These are phyloP conservation scores for Phytophthora pini DNA, from an alignment of 352 stramenopile species.

Conservation along the genomic window DNA sequence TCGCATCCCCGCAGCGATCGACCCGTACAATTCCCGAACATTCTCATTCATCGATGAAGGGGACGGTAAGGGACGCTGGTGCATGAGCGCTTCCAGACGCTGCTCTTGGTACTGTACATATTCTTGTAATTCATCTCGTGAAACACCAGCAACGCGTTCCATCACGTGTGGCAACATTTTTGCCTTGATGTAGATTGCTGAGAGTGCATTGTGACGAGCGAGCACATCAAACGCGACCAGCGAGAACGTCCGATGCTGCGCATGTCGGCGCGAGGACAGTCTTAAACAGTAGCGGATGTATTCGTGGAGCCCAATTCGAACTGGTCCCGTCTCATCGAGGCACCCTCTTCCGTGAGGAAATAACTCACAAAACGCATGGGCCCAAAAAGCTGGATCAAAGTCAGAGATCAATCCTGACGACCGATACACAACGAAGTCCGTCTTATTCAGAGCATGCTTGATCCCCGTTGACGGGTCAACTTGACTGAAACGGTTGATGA, in stretches of 20 bases:
- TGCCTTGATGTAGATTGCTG: conserved; percentile 1
- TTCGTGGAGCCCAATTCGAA: conserved; percentile 5
- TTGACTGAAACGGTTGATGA: conserved; percentile 1
- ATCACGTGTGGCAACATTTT: not conserved
- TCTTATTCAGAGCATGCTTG: conserved; percentile 2
- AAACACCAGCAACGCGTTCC: not conserved
- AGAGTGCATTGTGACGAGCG: not conserved
- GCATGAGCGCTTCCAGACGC: not conserved
- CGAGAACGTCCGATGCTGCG: not conserved
- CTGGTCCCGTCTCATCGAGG: conserved; percentile 10
- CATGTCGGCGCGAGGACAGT: not conserved
- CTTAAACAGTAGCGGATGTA: conserved; percentile 12
- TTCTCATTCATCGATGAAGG: not conserved
- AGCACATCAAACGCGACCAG: conserved; percentile 13
- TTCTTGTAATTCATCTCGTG: not conserved
- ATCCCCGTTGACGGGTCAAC: not conserved
- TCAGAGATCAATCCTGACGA: conserved; percentile 26
- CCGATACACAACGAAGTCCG: conserved; percentile 6
- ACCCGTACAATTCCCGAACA: not conserved
- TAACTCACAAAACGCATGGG: not conserved
- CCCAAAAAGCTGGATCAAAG: conserved; percentile 29
- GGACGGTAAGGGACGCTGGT: not conserved
- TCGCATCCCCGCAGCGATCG: not conserved
- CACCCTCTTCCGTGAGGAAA: conserved; percentile 31
- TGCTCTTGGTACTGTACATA: conserved; percentile 1